Conservation (phyloP, 441 rosid genomes). For the Francoa sonchifolia region DNA sequence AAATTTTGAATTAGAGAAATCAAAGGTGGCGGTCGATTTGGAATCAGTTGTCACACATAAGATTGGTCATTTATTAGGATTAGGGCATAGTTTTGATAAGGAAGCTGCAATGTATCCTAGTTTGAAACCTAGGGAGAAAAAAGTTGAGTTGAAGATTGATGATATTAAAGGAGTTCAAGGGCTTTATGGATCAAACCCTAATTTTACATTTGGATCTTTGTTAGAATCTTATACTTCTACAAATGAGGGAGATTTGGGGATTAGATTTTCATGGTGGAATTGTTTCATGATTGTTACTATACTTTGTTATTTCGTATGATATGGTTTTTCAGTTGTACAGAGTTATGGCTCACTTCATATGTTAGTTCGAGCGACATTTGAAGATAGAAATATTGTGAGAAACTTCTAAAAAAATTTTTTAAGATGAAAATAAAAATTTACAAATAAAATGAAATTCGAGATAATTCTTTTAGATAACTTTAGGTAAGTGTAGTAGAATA, state of each 20-base stretch:
- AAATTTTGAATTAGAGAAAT: slow-evolving; percentile 42
- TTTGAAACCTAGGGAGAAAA: slow-evolving; percentile 62
- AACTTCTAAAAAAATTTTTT: no score
- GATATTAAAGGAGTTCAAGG: slow-evolving; percentile 71
- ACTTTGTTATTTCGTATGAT: no score
- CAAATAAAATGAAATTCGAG: no score
- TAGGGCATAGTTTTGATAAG: slow-evolving; percentile 43
- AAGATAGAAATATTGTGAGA: no score
- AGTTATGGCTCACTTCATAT: no score
- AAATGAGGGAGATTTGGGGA: slow-evolving; percentile 20
- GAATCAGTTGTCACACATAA: slow-evolving; percentile 82
- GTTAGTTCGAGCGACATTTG: no score
- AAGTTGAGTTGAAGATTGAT: slow-evolving; percentile 41
- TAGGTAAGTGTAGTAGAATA: no score
- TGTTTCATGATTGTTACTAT: no score
- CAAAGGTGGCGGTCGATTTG: slow-evolving; percentile 60
- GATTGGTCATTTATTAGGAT: slow-evolving; percentile 72
- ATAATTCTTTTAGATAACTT: no score
- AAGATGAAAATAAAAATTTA: no score
- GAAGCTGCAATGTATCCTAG: slow-evolving; percentile 82
- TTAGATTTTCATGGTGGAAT: slow-evolving; percentile 8
- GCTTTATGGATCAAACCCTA: slow-evolving; percentile 71
- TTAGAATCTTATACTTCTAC: slow-evolving; percentile 56
- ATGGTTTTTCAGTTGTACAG: no score
- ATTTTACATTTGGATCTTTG: slow-evolving; percentile 38